Percentiles rank a stretch among this genome's conserved stretches.
These are phyloP conservation scores for Cytospora piceicola DNA, from an alignment of 2,329 filamentous ascomycete species.

Conservation along the genomic window DNA sequence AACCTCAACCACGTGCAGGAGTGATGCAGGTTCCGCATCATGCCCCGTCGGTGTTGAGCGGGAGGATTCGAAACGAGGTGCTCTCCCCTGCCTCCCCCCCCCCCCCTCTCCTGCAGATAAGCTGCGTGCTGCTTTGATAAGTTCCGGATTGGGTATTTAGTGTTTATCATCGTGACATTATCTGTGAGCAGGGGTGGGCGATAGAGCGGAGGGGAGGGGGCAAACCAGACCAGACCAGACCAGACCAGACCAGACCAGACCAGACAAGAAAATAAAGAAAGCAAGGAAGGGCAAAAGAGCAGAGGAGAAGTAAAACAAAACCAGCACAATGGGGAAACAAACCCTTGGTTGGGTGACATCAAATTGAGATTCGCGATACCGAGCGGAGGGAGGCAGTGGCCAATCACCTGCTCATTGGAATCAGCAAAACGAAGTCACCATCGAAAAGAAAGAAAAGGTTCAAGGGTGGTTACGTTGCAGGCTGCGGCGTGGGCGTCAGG, in stretches of 20 bases:
- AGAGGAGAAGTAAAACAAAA: neutral
- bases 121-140: neutral
- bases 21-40: slow-evolving; percentile 23
- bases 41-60: slow-evolving; percentile 31
- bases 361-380: no score
- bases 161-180: neutral
- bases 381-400: no score
- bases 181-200: neutral
- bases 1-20: slow-evolving; percentile 20
- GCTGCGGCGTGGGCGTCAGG: slow-evolving; percentile 26
- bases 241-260: neutral
- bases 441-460: no score
- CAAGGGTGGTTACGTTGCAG: slow-evolving; percentile 13
- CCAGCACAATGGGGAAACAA: no score
- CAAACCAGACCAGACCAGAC: neutral
- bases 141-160: neutral
- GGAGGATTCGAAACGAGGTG: slow-evolving; percentile 31
- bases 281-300: neutral
- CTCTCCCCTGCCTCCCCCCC: neutral
- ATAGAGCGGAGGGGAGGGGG: no score
- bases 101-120: neutral
- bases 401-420: neutral
- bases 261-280: neutral
- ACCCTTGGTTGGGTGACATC: no score
- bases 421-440: no score